Percentiles rank a stretch among this genome's conserved stretches.
These are phyloP conservation scores for Monosporascus sp. DNA, from an alignment of 2,329 filamentous ascomycete genomes.

Conservation along the genomic window DNA sequence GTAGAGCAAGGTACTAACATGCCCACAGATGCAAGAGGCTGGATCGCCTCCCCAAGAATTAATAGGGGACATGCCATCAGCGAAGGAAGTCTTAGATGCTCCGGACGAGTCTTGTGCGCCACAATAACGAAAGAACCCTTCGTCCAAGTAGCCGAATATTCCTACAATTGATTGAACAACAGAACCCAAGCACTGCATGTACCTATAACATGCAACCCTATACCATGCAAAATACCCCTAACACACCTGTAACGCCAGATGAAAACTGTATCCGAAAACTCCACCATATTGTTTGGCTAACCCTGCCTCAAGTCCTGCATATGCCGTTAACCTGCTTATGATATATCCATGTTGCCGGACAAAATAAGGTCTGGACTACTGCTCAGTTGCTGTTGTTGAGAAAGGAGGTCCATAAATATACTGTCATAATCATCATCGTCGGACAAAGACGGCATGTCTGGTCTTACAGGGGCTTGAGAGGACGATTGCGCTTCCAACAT, in stretches of 20 bases:
- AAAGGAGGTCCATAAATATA: constrained; percentile 60
- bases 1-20: constrained; percentile 8
- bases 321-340: constrained; percentile 17
- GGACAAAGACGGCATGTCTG: constrained; percentile 31
- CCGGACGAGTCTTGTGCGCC: constrained; percentile 58
- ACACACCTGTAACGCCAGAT: constrained; percentile 16
- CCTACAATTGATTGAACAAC: constrained; percentile 17
- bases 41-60: constrained; percentile 87
- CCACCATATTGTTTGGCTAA: constrained; percentile 3
- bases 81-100: constrained; percentile 63
- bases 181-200: constrained; percentile 6
- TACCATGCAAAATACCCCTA: constrained; percentile 11
- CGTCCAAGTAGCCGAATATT: constrained; percentile 2
- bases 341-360: constrained; percentile 43
- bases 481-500: constrained; percentile 32
- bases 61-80: constrained; percentile 81
- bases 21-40: constrained; percentile 83
- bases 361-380: constrained; percentile 18
- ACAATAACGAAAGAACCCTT: constrained; percentile 39
- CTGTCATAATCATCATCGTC: constrained; percentile 59
- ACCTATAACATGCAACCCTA: constrained; percentile 15
- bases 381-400: constrained; percentile 30
- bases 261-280: constrained; percentile 10
- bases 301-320: neutral
- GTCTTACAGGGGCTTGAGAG: constrained; percentile 15